phyloP scores from a whole-genome alignment of 1,284 basidiomycete genomes.

The Baeospora myosura region DNA sequence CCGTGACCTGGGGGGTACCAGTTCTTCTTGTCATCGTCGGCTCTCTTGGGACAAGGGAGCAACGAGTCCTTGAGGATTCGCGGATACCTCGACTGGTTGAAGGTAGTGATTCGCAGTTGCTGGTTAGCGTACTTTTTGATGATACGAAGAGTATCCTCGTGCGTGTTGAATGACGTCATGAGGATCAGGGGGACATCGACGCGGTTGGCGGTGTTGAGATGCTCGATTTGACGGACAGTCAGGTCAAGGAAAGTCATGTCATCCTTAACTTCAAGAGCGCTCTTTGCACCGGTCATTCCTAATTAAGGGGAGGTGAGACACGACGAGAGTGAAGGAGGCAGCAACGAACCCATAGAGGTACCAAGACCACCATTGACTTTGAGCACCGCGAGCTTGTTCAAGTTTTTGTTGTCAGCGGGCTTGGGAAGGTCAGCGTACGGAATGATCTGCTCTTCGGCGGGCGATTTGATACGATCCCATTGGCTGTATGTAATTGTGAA shows the following conservation, averaged over 20 bases:
- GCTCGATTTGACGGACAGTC: conserved; percentile 94
- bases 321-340: too few species aligned
- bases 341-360: conserved; percentile 82
- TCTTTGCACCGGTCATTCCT: conserved; percentile 92
- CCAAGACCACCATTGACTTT: conserved; percentile 99
- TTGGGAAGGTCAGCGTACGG: conserved; percentile 74
- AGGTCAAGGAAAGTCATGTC: conserved; percentile 99
- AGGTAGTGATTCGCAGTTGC: conserved; percentile 90
- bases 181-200: conserved; percentile 95
- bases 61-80: conserved; percentile 95
- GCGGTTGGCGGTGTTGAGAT: conserved; percentile 64
- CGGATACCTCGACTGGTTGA: conserved; percentile 98
- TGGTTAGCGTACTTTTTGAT: conserved; percentile 99
- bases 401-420: conserved; percentile 59
- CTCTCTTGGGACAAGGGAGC: conserved; percentile 82
- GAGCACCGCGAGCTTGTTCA: conserved; percentile 95
- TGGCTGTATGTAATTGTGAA: conserved; percentile 46
- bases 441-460: conserved; percentile 88
- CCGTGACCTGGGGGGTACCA: conserved; percentile 99
- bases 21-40: conserved; percentile 88
- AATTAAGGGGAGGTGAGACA: too few species aligned
- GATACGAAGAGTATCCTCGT: conserved; percentile 93
- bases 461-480: conserved; percentile 97
- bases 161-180: conserved; percentile 99
- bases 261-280: conserved; percentile 87